phyloP scores from a whole-genome alignment of 208 protist species.

The Angomonas ambiguus region DNA sequence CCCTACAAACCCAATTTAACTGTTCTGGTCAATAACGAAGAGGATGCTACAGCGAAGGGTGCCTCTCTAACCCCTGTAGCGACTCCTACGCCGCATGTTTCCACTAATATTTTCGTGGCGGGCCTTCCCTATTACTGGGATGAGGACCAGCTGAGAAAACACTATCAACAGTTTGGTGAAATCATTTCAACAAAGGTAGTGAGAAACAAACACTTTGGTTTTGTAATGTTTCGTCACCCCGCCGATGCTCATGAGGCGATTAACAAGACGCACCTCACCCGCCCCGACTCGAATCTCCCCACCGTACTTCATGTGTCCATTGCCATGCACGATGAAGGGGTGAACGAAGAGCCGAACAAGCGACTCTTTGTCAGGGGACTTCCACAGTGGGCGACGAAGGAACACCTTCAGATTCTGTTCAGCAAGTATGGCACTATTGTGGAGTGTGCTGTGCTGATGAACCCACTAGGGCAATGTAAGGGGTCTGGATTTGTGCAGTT shows the following conservation, averaged over 20 bases:
- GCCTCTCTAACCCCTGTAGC: constrained; percentile 34
- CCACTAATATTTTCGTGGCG: constrained; percentile 89
- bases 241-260: constrained; percentile 84
- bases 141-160: constrained; percentile 56
- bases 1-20: constrained; percentile 67
- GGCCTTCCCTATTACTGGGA: constrained; percentile 77
- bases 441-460: constrained; percentile 79
- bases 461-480: constrained; percentile 88
- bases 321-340: constrained; percentile 89
- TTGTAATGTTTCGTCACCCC: constrained; percentile 84
- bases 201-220: constrained; percentile 76
- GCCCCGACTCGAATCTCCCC: constrained; percentile 40
- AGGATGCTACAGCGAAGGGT: constrained; percentile 10
- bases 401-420: constrained; percentile 73
- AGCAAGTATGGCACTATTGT: constrained; percentile 53
- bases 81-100: constrained; percentile 63
- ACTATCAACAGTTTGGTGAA: constrained; percentile 74
- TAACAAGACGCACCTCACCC: constrained; percentile 73
- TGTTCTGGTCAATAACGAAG: constrained; percentile 53
- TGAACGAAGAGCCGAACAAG: constrained; percentile 82
- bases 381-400: constrained; percentile 84
- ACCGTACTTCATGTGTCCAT: constrained; percentile 81
- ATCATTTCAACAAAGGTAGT: constrained; percentile 86
- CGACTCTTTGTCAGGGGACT: constrained; percentile 84
- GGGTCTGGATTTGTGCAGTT: constrained; percentile 89